Evolutionary conservation across 805 yeast species (phyloP), one percentile per base, ranked within the genome.

Genomic region (Starmerella powellii): DNA sequence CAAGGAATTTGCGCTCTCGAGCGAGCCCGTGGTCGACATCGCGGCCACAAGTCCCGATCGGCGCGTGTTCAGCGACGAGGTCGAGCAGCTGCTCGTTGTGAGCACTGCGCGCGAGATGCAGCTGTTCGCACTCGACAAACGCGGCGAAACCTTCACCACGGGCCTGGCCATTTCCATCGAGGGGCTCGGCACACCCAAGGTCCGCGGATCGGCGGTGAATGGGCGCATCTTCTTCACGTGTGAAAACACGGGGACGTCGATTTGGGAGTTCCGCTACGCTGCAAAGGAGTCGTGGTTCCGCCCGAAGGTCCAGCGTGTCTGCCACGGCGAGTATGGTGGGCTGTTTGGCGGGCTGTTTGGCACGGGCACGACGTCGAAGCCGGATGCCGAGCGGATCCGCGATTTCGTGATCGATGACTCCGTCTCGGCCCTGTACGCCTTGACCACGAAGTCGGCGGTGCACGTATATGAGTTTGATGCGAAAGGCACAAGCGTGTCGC

Each of bases 181-280:
- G 54, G 95, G 96, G 0, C 62, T 86, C 26, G 73, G 76, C 34
- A 84, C 80, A 13, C 73, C 76, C 32, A 84, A 80, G 13, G 73
- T 74, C 54, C 70, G 73, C 33, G 72, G 88, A 40, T 66, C 71
- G 1, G 66, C 73, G 2, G 73, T n/a, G n/a, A n/a, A 74, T 53
- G 80, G 84, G 36, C 86, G 88, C 43, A 74, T 91, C 4, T 84
- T 83, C 57, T 84, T 93, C 59, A 70, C 82, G 8, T 93, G 94
- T n/a, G 71, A 71, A 31, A 75, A 78, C 17, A 85, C 82, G 50
- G 88, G 86, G 1, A 38, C 56, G 16, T 76, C 87, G 52, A 68
- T 91, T 33, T 91, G 95, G 95, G 88, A 84, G 56, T 65, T 91
- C 41, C 78, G 75, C 45, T 91, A 91, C 58, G 72, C 87, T 5